A percentile compares a stretch with the other conserved stretches of the same genome.
phyloP scores from a whole-genome alignment of 2,329 filamentous ascomycete genomes.

The Nemania abortiva region DNA sequence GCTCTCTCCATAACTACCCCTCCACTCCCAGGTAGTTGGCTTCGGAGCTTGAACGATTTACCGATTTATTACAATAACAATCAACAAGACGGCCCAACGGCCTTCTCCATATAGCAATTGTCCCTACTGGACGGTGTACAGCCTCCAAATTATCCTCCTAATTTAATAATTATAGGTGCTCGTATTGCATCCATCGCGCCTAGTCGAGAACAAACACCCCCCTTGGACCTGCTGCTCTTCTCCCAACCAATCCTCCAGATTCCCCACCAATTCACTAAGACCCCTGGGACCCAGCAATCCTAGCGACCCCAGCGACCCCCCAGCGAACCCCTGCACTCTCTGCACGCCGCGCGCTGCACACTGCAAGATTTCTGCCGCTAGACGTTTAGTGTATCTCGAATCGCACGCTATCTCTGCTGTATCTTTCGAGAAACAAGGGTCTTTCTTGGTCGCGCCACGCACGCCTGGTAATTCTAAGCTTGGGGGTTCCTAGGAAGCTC shows the following conservation, averaged over 20 bases:
- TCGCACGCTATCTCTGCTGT: constrained; percentile 8
- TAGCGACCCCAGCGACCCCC: background rate
- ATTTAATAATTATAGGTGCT: background rate
- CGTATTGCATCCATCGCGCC: background rate
- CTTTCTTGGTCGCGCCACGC: constrained; percentile 22
- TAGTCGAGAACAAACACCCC: constrained; percentile 24
- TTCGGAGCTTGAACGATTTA: background rate
- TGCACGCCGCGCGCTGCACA: constrained; percentile 21
- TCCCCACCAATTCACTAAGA: constrained; percentile 12
- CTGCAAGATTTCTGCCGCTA: constrained; percentile 24
- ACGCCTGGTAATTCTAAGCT: constrained; percentile 15
- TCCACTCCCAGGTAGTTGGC: background rate
- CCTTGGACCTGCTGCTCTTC: background rate
- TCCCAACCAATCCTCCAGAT: constrained; percentile 11
- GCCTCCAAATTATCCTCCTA: background rate
- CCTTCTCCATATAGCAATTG: background rate
- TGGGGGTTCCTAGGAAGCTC: constrained; percentile 15
- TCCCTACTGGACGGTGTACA: background rate
- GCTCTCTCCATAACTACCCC: background rate
- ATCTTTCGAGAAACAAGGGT: constrained; percentile 19
- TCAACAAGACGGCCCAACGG: background rate
- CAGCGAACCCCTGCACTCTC: background rate
- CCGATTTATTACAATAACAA: background rate
- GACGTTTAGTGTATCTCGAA: constrained; percentile 5
- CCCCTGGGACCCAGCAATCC: background rate